Percentiles rank a stretch among this genome's conserved stretches.
phyloP scores from a whole-genome alignment of 1,139 yeast species.

The Williopsis jadinii region DNA sequence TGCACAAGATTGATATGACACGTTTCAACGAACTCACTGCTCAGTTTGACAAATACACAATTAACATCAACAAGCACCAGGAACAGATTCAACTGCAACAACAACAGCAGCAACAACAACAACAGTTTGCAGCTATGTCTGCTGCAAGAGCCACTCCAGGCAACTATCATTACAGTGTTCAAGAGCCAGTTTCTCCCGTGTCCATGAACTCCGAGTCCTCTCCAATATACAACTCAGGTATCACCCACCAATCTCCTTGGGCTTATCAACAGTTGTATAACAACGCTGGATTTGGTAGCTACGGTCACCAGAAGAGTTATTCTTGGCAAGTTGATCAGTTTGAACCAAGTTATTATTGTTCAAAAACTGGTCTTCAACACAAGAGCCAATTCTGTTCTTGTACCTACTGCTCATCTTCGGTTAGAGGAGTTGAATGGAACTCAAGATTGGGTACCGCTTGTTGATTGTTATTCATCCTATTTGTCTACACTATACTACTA shows the following conservation, averaged over 20 bases:
- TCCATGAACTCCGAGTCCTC: constrained; percentile 14
- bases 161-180: constrained; percentile 4
- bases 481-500: not conserved
- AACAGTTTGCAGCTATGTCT: constrained; percentile 2
- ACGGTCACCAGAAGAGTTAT: constrained; percentile 11
- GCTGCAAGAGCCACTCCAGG: not conserved
- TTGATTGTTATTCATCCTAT: constrained; percentile 1
- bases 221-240: constrained; percentile 12
- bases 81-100: constrained; percentile 13
- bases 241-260: constrained; percentile 8
- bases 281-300: constrained; percentile 8
- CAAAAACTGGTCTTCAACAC: constrained; percentile 19
- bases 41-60: constrained; percentile 20
- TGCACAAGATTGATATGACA: constrained; percentile 21
- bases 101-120: constrained; percentile 8
- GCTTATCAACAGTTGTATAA: constrained; percentile 8
- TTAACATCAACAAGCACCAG: constrained; percentile 16
- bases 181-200: constrained; percentile 18
- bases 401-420: constrained; percentile 15
- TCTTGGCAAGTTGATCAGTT: constrained; percentile 13
- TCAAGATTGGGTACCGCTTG: constrained; percentile 16
- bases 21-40: constrained; percentile 16
- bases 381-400: constrained; percentile 18
- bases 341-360: constrained; percentile 20
- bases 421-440: constrained; percentile 19